Percentiles rank a stretch among this genome's conserved stretches.
These are phyloP conservation scores for Melaleuca quinquenervia DNA, from an alignment of 345 rosid genomes.

Conservation along the genomic window DNA sequence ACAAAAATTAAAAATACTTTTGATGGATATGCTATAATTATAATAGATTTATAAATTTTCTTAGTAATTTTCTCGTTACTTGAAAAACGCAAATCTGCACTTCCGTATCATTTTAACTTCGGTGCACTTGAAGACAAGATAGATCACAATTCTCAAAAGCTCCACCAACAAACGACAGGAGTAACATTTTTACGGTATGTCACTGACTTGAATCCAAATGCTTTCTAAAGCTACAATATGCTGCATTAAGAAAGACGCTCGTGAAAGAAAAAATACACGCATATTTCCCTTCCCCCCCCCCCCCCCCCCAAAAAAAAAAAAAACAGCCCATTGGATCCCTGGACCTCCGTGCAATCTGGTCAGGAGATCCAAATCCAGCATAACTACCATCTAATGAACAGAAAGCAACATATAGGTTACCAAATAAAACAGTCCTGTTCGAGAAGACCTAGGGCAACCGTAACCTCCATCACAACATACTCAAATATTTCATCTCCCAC, in stretches of 20 bases:
- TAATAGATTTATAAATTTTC: too few relatives aligned
- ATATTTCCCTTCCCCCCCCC: too few relatives aligned
- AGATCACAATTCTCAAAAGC: neutral
- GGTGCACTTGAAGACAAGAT: neutral
- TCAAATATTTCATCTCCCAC: neutral
- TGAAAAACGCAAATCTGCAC: neutral
- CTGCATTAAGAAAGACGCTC: neutral
- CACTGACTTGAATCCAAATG: neutral
- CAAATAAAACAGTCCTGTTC: neutral
- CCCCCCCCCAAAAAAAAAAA: too few relatives aligned
- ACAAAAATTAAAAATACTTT: too few relatives aligned
- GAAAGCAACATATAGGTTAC: neutral
- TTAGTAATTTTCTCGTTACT: too few relatives aligned
- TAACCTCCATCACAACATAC: neutral
- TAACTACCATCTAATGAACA: neutral
- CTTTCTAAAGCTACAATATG: neutral
- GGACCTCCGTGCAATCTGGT: too few relatives aligned
- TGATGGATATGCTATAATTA: too few relatives aligned
- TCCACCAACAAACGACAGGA: neutral
- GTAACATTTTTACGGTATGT: neutral
- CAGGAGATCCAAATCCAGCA: too few relatives aligned
- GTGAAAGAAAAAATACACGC: neutral
- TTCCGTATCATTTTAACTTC: neutral
- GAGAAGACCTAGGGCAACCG: neutral
- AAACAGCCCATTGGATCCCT: too few relatives aligned